Evolutionary conservation across 2,329 filamentous ascomycete species (phyloP).

Genomic region (Diaporthe sp.): DNA sequence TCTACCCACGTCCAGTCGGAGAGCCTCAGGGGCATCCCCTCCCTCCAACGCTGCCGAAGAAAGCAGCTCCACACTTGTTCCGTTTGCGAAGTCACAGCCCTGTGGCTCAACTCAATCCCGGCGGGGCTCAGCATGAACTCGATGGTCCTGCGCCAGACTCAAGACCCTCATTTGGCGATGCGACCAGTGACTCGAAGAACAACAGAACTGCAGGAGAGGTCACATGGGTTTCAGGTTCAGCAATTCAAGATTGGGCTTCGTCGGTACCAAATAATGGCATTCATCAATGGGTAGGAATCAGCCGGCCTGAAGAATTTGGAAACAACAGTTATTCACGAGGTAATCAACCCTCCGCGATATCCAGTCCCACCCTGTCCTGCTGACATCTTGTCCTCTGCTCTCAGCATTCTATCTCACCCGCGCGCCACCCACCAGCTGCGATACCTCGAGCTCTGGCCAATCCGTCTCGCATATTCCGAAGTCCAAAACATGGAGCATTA

Average conservation of each 20-base stretch:
- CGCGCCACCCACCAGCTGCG: neutral
- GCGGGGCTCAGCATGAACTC: no score
- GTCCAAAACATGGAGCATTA: constrained; percentile 24
- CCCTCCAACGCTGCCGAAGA: neutral
- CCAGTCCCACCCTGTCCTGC: neutral
- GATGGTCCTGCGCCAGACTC: no score
- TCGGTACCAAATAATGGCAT: neutral
- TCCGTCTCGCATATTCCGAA: neutral
- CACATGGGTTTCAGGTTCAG: neutral
- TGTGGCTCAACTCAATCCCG: no score
- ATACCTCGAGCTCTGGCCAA: neutral
- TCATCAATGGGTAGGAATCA: accelerated
- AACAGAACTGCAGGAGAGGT: neutral
- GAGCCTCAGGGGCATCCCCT: neutral
- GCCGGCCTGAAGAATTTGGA: no score
- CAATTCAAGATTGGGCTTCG: constrained; percentile 22
- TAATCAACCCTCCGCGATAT: neutral
- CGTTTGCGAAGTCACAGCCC: neutral
- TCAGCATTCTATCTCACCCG: neutral
- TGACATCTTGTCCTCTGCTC: neutral
- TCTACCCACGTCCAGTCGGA: neutral
- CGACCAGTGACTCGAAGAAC: neutral
- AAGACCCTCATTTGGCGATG: neutral
- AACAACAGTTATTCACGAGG: neutral
- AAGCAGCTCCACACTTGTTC: neutral